Evolutionary conservation across 2,329 filamentous ascomycete genomes (phyloP).

Genomic region (Ophiostoma pallidulum): DNA sequence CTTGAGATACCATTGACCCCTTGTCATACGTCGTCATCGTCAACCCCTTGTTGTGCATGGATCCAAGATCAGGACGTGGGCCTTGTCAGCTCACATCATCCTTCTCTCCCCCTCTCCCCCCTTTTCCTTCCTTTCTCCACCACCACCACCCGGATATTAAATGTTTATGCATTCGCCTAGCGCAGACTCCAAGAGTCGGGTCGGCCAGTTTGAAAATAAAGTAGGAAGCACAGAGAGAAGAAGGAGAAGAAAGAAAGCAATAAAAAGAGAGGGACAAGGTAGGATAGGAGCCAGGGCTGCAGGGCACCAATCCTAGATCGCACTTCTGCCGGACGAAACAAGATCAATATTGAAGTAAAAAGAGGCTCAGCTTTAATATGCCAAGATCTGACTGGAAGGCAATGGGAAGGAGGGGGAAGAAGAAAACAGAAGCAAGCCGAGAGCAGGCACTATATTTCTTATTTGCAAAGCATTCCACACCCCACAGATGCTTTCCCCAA

Average conservation of each 20-base stretch:
- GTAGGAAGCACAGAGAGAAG: not conserved
- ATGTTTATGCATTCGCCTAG: slow-evolving; percentile 13
- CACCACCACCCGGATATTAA: slow-evolving; percentile 15
- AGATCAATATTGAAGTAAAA: no score
- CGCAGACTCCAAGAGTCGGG: slow-evolving; percentile 3
- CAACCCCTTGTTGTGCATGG: not conserved
- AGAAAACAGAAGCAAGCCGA: no score
- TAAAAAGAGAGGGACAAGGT: no score
- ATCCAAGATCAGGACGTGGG: slow-evolving; percentile 6
- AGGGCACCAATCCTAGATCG: not conserved
- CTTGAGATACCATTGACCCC: no score
- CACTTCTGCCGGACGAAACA: not conserved
- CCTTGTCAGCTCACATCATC: not conserved
- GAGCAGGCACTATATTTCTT: no score
- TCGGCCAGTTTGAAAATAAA: slow-evolving; percentile 4
- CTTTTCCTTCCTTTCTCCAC: not conserved
- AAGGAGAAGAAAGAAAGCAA: no score
- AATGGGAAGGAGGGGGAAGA: not conserved
- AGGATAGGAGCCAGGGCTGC: no score
- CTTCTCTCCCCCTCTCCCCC: not conserved
- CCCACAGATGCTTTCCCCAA: no score
- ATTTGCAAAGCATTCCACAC: no score
- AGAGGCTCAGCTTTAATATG: not conserved
- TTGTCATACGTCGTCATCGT: not conserved
- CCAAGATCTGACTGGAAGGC: not conserved